phyloP scores from a whole-genome alignment of 257 asterid species.

The Scutellaria galericulata region DNA sequence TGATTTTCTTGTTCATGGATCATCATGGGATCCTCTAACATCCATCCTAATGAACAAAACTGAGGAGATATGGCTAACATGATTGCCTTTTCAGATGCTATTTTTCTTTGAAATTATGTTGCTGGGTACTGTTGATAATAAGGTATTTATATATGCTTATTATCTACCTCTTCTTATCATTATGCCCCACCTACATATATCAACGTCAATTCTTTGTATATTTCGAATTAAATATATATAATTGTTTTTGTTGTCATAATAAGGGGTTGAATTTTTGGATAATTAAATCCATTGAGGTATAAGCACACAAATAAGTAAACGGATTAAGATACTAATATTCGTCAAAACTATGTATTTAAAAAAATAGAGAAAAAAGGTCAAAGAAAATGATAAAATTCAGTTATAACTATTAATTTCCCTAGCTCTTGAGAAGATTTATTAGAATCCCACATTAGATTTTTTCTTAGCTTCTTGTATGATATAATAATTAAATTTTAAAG shows the following conservation, averaged over 20 bases:
- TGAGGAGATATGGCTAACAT: constrained; percentile 48
- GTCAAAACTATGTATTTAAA: no score
- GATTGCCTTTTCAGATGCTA: not conserved
- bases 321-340: not conserved
- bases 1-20: constrained; percentile 35
- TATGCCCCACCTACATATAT: not conserved
- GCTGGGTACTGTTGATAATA: not conserved
- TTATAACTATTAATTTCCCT: no score
- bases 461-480: no score
- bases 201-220: not conserved
- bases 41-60: constrained; percentile 40
- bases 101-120: constrained; percentile 4
- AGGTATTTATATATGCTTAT: constrained; percentile 10
- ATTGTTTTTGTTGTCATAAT: no score
- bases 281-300: no score
- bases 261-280: no score
- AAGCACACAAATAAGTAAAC: not conserved
- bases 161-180: not conserved
- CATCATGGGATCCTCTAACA: constrained; percentile 35
- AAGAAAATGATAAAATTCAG: no score
- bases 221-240: no score
- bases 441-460: no score
- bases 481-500: not conserved
- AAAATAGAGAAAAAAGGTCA: no score
- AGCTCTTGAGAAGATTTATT: no score